Evolutionary conservation across 2,329 filamentous ascomycete species (phyloP).

Genomic region (Paecilomyces fulvus): DNA sequence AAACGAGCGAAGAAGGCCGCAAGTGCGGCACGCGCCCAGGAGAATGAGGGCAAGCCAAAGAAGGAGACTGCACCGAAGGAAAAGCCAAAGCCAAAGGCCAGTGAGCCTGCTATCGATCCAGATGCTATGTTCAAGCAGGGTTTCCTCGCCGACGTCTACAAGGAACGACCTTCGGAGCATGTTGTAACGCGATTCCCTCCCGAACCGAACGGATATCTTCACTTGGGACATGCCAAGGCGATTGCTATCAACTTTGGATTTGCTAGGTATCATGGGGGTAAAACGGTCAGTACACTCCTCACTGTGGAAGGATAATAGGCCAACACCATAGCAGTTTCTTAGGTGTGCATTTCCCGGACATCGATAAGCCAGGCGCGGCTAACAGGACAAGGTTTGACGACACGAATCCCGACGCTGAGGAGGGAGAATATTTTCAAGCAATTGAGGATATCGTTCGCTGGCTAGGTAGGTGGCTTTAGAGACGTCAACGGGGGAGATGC

Average conservation of each 20-base stretch:
- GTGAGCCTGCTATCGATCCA: conserved; percentile 28
- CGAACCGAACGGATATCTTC: conserved; percentile 65
- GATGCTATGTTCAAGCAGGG: conserved; percentile 73
- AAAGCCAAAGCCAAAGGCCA: conserved; percentile 17
- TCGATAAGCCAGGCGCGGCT: background rate
- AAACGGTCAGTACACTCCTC: background rate
- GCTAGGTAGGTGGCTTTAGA: conserved; percentile 41
- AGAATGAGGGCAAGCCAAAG: background rate
- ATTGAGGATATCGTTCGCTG: conserved; percentile 82
- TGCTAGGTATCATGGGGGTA: conserved; percentile 70
- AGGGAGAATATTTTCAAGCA: conserved; percentile 80
- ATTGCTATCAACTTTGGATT: conserved; percentile 97
- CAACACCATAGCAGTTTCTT: background rate
- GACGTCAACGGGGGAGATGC: background rate
- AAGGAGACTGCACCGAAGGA: background rate
- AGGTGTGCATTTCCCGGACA: background rate
- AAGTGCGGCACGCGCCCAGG: background rate
- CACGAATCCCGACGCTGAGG: conserved; percentile 89
- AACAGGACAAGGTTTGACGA: conserved; percentile 62
- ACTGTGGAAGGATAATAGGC: background rate
- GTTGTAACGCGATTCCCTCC: conserved; percentile 67
- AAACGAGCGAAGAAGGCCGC: conserved; percentile 31
- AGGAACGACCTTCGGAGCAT: conserved; percentile 48
- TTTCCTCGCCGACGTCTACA: conserved; percentile 65
- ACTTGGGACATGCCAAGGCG: conserved; percentile 91